Evolutionary conservation across 495 filamentous ascomycete genomes (phyloP).

Genomic region (Penicillium dipodomyicola): DNA sequence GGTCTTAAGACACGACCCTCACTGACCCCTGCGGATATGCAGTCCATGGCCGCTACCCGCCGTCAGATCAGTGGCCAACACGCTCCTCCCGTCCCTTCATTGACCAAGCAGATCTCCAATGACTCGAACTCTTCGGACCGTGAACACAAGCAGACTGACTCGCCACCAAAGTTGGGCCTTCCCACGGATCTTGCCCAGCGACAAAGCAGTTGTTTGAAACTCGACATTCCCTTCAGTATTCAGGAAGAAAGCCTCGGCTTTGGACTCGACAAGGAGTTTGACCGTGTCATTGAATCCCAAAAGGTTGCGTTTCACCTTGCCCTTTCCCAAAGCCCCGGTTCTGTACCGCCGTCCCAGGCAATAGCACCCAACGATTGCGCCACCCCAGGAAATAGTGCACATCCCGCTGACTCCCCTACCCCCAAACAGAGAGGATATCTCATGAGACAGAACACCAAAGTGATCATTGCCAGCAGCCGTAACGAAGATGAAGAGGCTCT

Average conservation of each 20-base stretch:
- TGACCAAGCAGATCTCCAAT: conserved; percentile 33
- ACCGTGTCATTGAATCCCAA: conserved; percentile 93
- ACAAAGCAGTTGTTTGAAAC: conserved; percentile 52
- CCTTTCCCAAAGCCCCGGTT: conserved; percentile 37
- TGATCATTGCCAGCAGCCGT: conserved; percentile 82
- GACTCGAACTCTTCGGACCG: conserved; percentile 31
- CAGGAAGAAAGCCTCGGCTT: conserved; percentile 63
- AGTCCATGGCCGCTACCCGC: conserved; percentile 82
- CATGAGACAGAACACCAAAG: conserved; percentile 97
- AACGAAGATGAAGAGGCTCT: conserved; percentile 47
- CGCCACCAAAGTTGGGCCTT: conserved; percentile 18
- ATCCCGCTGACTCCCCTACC: conserved; percentile 55
- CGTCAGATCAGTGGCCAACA: conserved; percentile 75
- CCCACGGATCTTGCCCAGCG: conserved; percentile 36
- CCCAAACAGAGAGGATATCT: conserved; percentile 89
- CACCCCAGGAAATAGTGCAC: conserved; percentile 8
- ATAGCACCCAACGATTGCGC: conserved; percentile 11
- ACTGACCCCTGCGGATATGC: conserved; percentile 77
- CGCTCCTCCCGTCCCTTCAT: conserved; percentile 58
- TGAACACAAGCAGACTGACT: conserved; percentile 26
- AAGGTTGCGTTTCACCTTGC: conserved; percentile 76
- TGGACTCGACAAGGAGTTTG: conserved; percentile 88
- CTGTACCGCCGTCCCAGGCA: conserved; percentile 11
- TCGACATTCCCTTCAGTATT: conserved; percentile 66
- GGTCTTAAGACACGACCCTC: conserved; percentile 90